Conservation (phyloP, 441 rosid genomes). For the Brassica hybrid region DNA sequence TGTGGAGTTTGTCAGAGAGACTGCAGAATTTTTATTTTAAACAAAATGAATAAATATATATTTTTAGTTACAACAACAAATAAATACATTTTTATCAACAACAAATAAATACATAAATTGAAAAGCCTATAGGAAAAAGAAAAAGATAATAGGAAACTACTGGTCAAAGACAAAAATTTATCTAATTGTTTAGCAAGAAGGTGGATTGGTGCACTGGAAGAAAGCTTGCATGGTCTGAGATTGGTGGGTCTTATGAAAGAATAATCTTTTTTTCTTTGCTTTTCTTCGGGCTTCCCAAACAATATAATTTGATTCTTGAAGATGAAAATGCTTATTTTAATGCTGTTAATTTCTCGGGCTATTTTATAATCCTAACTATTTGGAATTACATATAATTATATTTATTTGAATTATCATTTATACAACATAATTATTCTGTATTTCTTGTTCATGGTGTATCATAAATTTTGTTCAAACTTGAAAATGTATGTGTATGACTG, state of each 20-base stretch:
- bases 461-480: not conserved
- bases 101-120: not conserved
- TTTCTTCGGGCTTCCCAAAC: slow-evolving; percentile 18
- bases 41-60: not conserved
- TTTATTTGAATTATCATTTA: not conserved
- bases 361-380: not conserved
- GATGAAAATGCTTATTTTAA: slow-evolving; percentile 8
- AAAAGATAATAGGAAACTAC: not conserved
- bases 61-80: not conserved
- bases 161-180: slow-evolving; percentile 27
- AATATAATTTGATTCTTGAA: slow-evolving; percentile 9
- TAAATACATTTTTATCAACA: not conserved
- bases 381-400: not conserved
- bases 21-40: slow-evolving; percentile 22
- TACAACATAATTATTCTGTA: not conserved
- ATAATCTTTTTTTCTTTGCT: slow-evolving; percentile 14
- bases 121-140: not conserved
- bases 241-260: slow-evolving; percentile 36
- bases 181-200: slow-evolving; percentile 23
- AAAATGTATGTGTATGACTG: not conserved
- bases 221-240: slow-evolving; percentile 45
- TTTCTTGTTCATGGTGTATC: not conserved
- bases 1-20: slow-evolving; percentile 71
- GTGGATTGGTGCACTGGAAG: slow-evolving; percentile 63
- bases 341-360: not conserved